A percentile compares a stretch with the other conserved stretches of the same genome.
These are phyloP conservation scores for Acidiella bohemica DNA, from an alignment of 495 filamentous ascomycete species.

Conservation along the genomic window DNA sequence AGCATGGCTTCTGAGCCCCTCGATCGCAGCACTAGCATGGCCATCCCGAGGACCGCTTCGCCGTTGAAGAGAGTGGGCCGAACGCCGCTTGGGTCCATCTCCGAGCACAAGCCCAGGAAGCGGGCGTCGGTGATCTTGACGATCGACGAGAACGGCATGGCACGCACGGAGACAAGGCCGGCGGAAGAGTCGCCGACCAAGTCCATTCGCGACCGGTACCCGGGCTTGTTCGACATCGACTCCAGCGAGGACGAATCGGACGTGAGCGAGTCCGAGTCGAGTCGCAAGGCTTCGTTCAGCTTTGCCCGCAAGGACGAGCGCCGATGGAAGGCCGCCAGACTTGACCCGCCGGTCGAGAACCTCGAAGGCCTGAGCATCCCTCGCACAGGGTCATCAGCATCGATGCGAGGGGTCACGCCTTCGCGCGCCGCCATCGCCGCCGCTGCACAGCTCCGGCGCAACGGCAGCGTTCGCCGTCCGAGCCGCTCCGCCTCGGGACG, in stretches of 20 bases:
- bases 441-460: slow-evolving; percentile 11
- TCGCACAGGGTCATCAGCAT: slow-evolving; percentile 20
- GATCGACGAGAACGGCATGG: slow-evolving; percentile 28
- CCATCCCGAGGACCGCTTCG: slow-evolving; percentile 18
- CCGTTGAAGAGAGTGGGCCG: slow-evolving; percentile 19
- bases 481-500: slow-evolving; percentile 1
- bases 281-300: slow-evolving; percentile 24
- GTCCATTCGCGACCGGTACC: slow-evolving; percentile 23
- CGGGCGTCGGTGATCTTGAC: slow-evolving; percentile 23
- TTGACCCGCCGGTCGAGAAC: slow-evolving; percentile 20
- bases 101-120: slow-evolving; percentile 24
- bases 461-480: slow-evolving; percentile 9
- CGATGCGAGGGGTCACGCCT: slow-evolving; percentile 18
- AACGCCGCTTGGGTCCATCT: slow-evolving; percentile 18
- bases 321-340: slow-evolving; percentile 23
- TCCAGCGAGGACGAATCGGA: slow-evolving; percentile 23
- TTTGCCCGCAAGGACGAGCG: slow-evolving; percentile 20
- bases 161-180: slow-evolving; percentile 27
- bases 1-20: slow-evolving; percentile 2
- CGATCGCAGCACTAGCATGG: slow-evolving; percentile 3
- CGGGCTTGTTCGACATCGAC: slow-evolving; percentile 26
- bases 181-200: slow-evolving; percentile 16
- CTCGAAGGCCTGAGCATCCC: slow-evolving; percentile 22
- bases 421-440: slow-evolving; percentile 16
- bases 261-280: slow-evolving; percentile 17